Conservation (phyloP, 768 basidiomycete genomes). For the Suillus subluteus region DNA sequence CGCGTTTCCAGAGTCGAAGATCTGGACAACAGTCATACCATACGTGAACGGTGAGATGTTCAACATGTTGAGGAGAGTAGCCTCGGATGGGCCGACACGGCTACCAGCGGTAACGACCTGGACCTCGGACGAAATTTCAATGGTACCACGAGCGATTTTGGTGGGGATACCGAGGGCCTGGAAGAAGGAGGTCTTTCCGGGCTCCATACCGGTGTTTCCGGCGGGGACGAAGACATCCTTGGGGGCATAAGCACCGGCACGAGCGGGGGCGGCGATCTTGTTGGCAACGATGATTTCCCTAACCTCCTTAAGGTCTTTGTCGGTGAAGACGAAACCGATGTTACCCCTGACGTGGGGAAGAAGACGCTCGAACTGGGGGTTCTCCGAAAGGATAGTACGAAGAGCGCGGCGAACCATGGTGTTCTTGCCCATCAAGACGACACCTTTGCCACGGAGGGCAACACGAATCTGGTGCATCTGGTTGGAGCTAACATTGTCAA, state of each 20-base stretch:
- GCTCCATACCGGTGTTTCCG: conserved; percentile 99
- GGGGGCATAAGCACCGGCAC: conserved; percentile 96
- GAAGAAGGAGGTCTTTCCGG: conserved; percentile 99
- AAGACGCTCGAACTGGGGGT: conserved; percentile 94
- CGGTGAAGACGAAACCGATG: conserved; percentile 99
- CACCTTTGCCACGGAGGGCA: conserved; percentile 93
- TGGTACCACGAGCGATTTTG: conserved; percentile 99
- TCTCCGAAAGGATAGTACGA: conserved; percentile 85
- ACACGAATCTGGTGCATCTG: conserved; percentile 99
- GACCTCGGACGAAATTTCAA: conserved; percentile 98
- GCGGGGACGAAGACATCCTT: conserved; percentile 91
- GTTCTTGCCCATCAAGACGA: conserved; percentile 99
- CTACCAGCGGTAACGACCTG: conserved; percentile 92
- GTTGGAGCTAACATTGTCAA: conserved; percentile 99
- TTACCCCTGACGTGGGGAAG: conserved; percentile 96
- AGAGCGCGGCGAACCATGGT: conserved; percentile 99
- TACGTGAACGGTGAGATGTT: conserved; percentile 99
- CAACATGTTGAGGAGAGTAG: conserved; percentile 98
- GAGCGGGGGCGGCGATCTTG: conserved; percentile 98
- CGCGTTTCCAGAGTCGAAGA: conserved; percentile 91
- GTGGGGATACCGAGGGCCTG: conserved; percentile 99
- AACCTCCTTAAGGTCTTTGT: conserved; percentile 88
- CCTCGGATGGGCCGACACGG: conserved; percentile 96
- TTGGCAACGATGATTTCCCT: conserved; percentile 93
- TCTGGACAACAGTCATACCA: conserved; percentile 98